Evolutionary conservation across 139 green algal species (phyloP), one percentile per base, ranked within the genome.

Genomic region (Auxenochlorella protothecoides): DNA sequence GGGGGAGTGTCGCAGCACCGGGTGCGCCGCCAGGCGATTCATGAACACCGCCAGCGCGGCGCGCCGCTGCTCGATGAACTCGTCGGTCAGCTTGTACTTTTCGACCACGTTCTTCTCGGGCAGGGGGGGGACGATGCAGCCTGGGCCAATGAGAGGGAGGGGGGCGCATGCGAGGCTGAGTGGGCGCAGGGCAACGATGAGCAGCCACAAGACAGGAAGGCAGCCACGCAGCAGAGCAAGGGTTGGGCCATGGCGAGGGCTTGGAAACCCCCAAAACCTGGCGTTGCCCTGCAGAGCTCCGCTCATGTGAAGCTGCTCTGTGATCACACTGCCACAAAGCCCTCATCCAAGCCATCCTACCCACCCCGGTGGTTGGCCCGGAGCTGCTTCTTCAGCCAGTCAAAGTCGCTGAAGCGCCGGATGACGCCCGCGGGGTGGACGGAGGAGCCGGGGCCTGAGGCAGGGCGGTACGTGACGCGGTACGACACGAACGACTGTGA

Each of bases 31-130:
- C 80, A 80, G 67, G 27, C 11, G 12, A 53, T 60, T 92, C 55
- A 97, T 69, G 70, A 96, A 97, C 15, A 90, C 78, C 72, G 92
- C 75, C 69, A 98, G 81, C 2, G 88, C 91, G 0, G 78, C 69
- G 12, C 92, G 80, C 13, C 93, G 78, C 65, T 80, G 59, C 75
- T 97, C 92, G n/a, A 97, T 92, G 80, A 98, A 98, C 14, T 96
- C 89, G 4, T 75, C 80, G 11, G 80, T 87, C 87, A 95, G 93
- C 66, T 91, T 85, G 68, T 93, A 96, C 79, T 97, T 97, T 70
- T 91, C 85, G 55, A 98, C 85, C 6, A 88, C 88, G 16, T 85
- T 94, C 73, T 96, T 97, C 70, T 97, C 91, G 4, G 93, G 93
- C 65, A 97, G 77, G 3, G 93, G 81, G 0, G 93, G 93, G 52